Base-by-base conservation (phyloP, 2,329 filamentous ascomycete species). In the Mycosphaerella sp. region DNA sequence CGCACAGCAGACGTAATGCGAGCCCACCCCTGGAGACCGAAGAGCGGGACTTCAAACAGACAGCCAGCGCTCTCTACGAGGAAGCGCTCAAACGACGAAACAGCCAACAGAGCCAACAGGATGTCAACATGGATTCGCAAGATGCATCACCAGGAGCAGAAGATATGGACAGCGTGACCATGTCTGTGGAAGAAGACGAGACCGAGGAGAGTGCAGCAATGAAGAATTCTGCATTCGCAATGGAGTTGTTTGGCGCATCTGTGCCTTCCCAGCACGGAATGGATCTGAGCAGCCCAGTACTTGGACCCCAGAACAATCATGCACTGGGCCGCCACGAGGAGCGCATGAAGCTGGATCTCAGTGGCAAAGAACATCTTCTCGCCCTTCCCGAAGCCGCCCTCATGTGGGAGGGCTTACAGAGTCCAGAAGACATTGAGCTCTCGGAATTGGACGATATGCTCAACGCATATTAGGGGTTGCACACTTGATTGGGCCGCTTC, bases 41-140 rank as follows among this genome's bases (percentile, higher is more conserved):
- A 64, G 92, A 97, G 76, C 88, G 87, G 67, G 93, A 97, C 72
- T 98, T 98, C 68, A 96, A 92, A 6, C 89, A 95, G 73, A 97
- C 91, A 1, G 93, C 93, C 12, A 88, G 89, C 62, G 89, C 86
- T 46, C 81, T 97, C 64, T 88, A 82, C 79, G 72, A 79, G 77
- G 60, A 75, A 70, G 58, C 73, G 64, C 68, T 77, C 66, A 60
- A 69, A 64, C 62, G 72, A 62, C 53, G 73, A 66, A 66, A 69
- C 62, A 67, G 67, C 54, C 73, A 74, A 48, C 53, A 56, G 39
- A 59, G 55, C 47, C 70, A 70, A 52, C 65, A 69, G 38, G 72
- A 71, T 53, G 63, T 70, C 45, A 60, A 67, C 64, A 59, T 70
- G 68, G 36, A 72, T 67, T 57, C 52, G 23, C 53, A 56, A 26